phyloP scores from a whole-genome alignment of 257 asterid species.

The Thymus mandschuricus region DNA sequence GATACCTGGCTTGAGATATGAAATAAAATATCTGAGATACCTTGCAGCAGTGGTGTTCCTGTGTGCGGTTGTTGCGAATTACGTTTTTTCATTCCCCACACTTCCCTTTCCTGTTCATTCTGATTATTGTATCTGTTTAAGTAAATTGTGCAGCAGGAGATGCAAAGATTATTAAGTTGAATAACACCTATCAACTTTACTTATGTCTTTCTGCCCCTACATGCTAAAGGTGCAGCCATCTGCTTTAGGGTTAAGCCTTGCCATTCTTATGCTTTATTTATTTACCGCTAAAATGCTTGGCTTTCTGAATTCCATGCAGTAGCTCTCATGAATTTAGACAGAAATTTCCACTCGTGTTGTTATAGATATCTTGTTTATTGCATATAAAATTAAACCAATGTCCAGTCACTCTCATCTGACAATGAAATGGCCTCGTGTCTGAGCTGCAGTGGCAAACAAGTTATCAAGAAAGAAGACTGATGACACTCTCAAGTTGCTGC shows the following conservation, averaged over 20 bases:
- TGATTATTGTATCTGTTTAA: conserved; percentile 2
- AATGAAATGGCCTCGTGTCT: conserved; percentile 22
- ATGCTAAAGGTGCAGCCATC: neutral
- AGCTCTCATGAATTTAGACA: conserved; percentile 6
- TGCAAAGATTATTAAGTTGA: neutral
- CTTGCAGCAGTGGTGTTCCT: neutral
- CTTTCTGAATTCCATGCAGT: conserved; percentile 1
- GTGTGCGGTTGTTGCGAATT: neutral
- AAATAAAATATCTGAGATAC: neutral
- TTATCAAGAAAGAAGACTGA: conserved; percentile 83
- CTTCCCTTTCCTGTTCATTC: neutral
- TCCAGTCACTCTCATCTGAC: conserved; percentile 13
- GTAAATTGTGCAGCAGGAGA: neutral
- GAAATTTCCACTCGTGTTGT: conserved; percentile 5
- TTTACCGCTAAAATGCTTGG: conserved; percentile 1
- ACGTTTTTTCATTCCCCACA: neutral
- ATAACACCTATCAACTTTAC: neutral
- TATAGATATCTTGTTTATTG: conserved; percentile 11
- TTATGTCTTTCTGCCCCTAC: neutral
- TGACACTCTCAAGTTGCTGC: conserved; percentile 79
- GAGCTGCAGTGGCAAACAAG: conserved; percentile 66
- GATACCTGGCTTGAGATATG: too few relatives aligned
- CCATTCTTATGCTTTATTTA: conserved; percentile 1
- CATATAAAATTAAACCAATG: conserved; percentile 2
- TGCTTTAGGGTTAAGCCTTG: neutral